phyloP scores from a whole-genome alignment of 2,329 filamentous ascomycete species.

The Pseudocercospora macadamiae region DNA sequence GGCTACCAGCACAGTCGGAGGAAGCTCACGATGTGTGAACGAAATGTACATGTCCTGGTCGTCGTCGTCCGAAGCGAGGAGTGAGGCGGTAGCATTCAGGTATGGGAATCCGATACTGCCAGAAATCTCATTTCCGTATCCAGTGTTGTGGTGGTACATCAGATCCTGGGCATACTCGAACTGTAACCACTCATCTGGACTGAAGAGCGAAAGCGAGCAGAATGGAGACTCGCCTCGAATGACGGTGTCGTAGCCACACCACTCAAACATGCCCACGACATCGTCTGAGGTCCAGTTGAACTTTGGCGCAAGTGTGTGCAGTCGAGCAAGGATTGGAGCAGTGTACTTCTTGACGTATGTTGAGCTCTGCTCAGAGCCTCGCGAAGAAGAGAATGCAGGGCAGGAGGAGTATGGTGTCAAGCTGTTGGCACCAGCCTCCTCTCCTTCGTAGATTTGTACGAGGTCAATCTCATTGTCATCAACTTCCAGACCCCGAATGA shows the following conservation, averaged over 20 bases:
- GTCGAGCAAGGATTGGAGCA: slow-evolving; percentile 61
- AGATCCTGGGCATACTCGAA: slow-evolving; percentile 72
- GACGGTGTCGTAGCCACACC: slow-evolving; percentile 73
- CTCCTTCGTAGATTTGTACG: slow-evolving; percentile 59
- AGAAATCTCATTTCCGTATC: slow-evolving; percentile 63
- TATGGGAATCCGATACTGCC: slow-evolving; percentile 67
- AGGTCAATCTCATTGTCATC: slow-evolving; percentile 59
- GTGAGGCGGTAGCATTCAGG: slow-evolving; percentile 63
- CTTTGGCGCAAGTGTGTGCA: slow-evolving; percentile 55
- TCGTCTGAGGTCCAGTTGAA: slow-evolving; percentile 68
- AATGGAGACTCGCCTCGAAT: slow-evolving; percentile 66
- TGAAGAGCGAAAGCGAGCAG: slow-evolving; percentile 64
- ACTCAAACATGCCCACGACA: slow-evolving; percentile 67
- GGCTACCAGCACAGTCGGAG: slow-evolving; percentile 67
- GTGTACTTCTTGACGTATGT: slow-evolving; percentile 56
- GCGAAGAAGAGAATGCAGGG: slow-evolving; percentile 62
- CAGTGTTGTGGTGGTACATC: slow-evolving; percentile 70
- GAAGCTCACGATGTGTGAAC: slow-evolving; percentile 71
- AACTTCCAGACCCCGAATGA: slow-evolving; percentile 60
- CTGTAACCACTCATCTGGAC: slow-evolving; percentile 61
- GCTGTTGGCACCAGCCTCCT: slow-evolving; percentile 61
- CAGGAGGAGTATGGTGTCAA: slow-evolving; percentile 68
- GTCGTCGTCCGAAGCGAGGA: slow-evolving; percentile 51
- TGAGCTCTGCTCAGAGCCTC: slow-evolving; percentile 57
- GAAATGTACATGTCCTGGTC: slow-evolving; percentile 66